Base-by-base conservation (phyloP, 1,139 yeast species). In the Taphrina confusa region DNA sequence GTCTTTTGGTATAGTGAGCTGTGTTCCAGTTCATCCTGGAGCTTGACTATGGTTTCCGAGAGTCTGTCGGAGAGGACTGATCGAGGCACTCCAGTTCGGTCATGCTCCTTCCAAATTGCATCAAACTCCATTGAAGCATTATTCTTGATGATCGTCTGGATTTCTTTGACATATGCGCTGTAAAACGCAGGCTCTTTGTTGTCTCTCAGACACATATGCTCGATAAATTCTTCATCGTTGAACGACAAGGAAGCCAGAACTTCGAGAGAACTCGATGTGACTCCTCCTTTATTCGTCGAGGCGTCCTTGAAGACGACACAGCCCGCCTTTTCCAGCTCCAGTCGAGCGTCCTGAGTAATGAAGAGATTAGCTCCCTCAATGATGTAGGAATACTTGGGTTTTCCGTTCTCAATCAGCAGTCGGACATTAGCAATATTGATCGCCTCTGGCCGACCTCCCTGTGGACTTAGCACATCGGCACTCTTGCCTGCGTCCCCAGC, bases 401-500 rank as follows among this genome's bases (percentile, higher is more conserved):
- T 85, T 63, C 95, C 95, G 40, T 92, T 84, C 69, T 82, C 82
- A 67, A 92, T 82, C 68, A 90, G 82, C 60, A 77, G 77, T 65
- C 79, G 76, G 63, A 91, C 95, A 69, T 87, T 92, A 72, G 84
- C 85, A 65, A 92, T 83, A 73, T 91, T 95, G 73, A 92, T 85
- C 16, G 97, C 95, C 68, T 87, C 92, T 64, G 98, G 98, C 75
- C 98, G 87, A 68, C 98, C 98, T 74, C 98, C 98, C 75, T 98
- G 92, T 62, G 98, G 98, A 51, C 91, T 97, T 75, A 92, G 90
- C 67, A 91, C 79, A 34, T 83, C 83, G 57, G 82, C 78, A 60
- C 86, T 85, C 67, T 81, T 84, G 65, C 80, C 79, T 66, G 84
- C 83, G 64, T 85, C 76, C 16, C 57, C 57, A 31, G 49, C 45